Conservation (phyloP, 2,329 filamentous ascomycete genomes). For the Penicillium hordei region DNA sequence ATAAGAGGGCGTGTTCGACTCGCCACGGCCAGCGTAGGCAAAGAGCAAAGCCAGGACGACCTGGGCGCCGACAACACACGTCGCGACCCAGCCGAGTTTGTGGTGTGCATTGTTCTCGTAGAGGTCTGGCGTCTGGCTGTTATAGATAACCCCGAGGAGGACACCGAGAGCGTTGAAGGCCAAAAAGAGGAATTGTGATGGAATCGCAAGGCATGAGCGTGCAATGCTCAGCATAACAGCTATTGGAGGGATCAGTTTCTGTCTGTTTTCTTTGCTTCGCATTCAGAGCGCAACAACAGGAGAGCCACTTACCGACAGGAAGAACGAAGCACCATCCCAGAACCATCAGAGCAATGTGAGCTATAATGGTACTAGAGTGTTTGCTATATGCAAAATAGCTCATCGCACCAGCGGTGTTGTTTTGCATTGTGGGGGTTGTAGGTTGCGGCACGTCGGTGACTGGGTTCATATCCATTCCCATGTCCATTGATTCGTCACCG, state of each 20-base stretch:
- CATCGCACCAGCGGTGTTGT: constrained; percentile 33
- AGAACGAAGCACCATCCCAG: constrained; percentile 71
- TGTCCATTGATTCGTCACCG: constrained; percentile 33
- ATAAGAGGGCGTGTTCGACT: constrained; percentile 35
- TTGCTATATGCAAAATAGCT: constrained; percentile 47
- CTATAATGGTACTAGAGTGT: constrained; percentile 55
- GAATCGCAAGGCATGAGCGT: constrained; percentile 70
- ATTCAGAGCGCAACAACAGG: background rate
- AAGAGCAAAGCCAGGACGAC: constrained; percentile 66
- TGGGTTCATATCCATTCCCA: constrained; percentile 25
- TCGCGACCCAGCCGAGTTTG: constrained; percentile 82
- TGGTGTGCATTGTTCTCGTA: constrained; percentile 87
- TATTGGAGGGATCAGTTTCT: constrained; percentile 37
- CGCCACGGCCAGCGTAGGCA: constrained; percentile 54
- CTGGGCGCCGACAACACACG: constrained; percentile 70
- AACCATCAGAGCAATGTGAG: constrained; percentile 70
- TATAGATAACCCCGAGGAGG: constrained; percentile 69
- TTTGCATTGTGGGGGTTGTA: constrained; percentile 13
- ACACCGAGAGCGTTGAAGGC: constrained; percentile 64
- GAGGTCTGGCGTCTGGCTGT: constrained; percentile 76
- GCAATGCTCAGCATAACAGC: constrained; percentile 84
- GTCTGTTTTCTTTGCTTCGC: background rate
- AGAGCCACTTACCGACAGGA: constrained; percentile 61
- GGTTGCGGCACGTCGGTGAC: constrained; percentile 16
- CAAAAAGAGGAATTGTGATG: constrained; percentile 67